Evolutionary conservation across 305 asterid genomes (phyloP).

Genomic region (Fraxinus angustifolia): DNA sequence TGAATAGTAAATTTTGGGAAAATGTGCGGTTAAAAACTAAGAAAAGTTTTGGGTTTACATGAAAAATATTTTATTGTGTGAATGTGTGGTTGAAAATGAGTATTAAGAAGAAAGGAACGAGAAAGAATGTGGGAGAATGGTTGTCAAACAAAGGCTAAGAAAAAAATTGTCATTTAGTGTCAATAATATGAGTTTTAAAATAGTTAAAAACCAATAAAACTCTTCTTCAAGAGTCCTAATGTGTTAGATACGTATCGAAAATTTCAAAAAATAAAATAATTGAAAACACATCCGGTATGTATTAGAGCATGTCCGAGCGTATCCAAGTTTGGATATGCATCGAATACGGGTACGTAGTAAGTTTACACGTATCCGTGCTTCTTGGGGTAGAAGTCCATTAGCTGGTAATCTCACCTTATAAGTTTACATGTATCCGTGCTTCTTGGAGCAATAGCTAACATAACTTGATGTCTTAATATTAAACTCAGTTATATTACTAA

Average conservation of each 20-base stretch:
- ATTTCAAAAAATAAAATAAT: background rate
- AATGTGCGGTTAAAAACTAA: background rate
- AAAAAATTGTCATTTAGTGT: background rate
- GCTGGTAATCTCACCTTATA: background rate
- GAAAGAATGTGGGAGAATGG: background rate
- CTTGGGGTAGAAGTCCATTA: background rate
- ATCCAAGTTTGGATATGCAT: background rate
- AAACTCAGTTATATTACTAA: background rate
- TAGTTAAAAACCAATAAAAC: background rate
- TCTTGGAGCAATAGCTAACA: background rate
- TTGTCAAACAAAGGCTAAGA: background rate
- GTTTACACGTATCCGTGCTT: background rate
- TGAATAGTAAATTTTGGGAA: background rate
- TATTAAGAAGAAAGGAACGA: background rate
- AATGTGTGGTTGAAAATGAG: background rate
- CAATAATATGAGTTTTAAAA: background rate
- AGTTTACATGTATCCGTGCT: background rate
- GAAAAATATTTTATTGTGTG: background rate
- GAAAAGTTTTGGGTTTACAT: background rate
- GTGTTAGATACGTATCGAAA: background rate
- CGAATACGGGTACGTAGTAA: background rate
- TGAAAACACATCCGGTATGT: background rate
- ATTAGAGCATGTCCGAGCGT: background rate
- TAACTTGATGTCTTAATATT: background rate
- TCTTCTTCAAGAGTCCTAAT: background rate